Conservation (phyloP, 495 filamentous ascomycete genomes). For the Apiosordaria backusii region DNA sequence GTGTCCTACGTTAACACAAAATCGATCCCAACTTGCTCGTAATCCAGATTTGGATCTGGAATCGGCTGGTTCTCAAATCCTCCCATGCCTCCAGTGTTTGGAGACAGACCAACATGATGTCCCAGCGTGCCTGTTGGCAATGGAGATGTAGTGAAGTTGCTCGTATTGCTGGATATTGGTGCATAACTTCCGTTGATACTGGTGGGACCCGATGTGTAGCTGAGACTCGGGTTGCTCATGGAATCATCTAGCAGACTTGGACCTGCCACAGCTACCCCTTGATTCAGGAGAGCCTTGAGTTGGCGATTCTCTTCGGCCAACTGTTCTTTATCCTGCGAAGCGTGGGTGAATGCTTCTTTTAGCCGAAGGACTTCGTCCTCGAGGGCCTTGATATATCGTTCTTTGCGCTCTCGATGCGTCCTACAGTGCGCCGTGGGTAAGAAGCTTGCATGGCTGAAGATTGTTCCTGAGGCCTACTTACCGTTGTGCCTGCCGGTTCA, state of each 20-base stretch:
- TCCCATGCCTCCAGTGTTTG: slow-evolving; percentile 20
- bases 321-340: slow-evolving; percentile 61
- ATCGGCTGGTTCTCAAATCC: slow-evolving; percentile 16
- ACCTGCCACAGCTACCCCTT: slow-evolving; percentile 57
- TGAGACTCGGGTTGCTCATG: slow-evolving; percentile 41
- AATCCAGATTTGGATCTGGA: slow-evolving; percentile 59
- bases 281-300: slow-evolving; percentile 68
- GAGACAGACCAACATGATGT: slow-evolving; percentile 29
- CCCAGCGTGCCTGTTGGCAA: slow-evolving; percentile 33
- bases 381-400: slow-evolving; percentile 89
- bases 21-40: slow-evolving; percentile 86
- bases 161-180: slow-evolving; percentile 37
- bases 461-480: slow-evolving; percentile 37
- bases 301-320: slow-evolving; percentile 72
- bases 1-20: slow-evolving; percentile 90
- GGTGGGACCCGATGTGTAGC: slow-evolving; percentile 47
- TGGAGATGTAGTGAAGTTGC: slow-evolving; percentile 20
- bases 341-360: slow-evolving; percentile 58
- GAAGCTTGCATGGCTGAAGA: not conserved
- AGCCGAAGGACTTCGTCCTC: slow-evolving; percentile 81
- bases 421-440: slow-evolving; percentile 32
- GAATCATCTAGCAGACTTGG: slow-evolving; percentile 45
- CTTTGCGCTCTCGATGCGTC: slow-evolving; percentile 95
- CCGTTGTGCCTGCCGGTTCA: slow-evolving; percentile 96
- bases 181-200: slow-evolving; percentile 55